A percentile compares a stretch with the other conserved stretches of the same genome.
These are phyloP conservation scores for Ophiostoma ulmi DNA, from an alignment of 2,329 filamentous ascomycete genomes.

Conservation along the genomic window DNA sequence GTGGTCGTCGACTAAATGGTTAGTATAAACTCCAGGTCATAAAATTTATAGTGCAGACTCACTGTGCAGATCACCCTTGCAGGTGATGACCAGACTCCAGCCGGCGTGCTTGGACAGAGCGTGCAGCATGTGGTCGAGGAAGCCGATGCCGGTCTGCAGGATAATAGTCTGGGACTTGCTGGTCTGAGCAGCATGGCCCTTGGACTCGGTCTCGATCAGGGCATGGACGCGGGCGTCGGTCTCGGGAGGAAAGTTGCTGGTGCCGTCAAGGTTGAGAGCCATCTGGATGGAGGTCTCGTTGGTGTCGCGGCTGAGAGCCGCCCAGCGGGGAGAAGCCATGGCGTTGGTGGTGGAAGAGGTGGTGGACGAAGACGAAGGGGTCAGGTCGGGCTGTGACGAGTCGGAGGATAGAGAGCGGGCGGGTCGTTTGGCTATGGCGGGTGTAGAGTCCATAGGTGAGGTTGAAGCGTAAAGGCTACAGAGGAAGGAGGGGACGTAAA, in stretches of 20 bases:
- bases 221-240: slow-evolving; percentile 51
- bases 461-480: neutral
- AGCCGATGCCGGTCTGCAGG: slow-evolving; percentile 90
- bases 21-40: neutral
- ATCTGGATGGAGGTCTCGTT: slow-evolving; percentile 98
- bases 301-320: slow-evolving; percentile 78
- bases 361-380: neutral
- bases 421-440: neutral
- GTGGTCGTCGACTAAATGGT: slow-evolving; percentile 79
- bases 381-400: slow-evolving; percentile 4
- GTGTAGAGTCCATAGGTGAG: slow-evolving; percentile 6
- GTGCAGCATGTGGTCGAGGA: slow-evolving; percentile 98
- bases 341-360: neutral
- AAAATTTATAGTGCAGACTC: neutral
- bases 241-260: slow-evolving; percentile 59
- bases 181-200: slow-evolving; percentile 73
- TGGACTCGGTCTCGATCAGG: slow-evolving; percentile 43
- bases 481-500: neutral
- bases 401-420: slow-evolving; percentile 5
- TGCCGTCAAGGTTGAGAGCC: slow-evolving; percentile 88
- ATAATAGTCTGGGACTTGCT: slow-evolving; percentile 81
- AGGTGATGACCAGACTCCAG: slow-evolving; percentile 80
- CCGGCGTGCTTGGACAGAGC: slow-evolving; percentile 92
- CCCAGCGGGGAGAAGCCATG: slow-evolving; percentile 54
- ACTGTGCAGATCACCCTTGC: slow-evolving; percentile 89